A percentile compares a stretch with the other conserved stretches of the same genome.
These are phyloP conservation scores for Zygosaccharomyces bisporus DNA, from an alignment of 805 yeast genomes.

Conservation along the genomic window DNA sequence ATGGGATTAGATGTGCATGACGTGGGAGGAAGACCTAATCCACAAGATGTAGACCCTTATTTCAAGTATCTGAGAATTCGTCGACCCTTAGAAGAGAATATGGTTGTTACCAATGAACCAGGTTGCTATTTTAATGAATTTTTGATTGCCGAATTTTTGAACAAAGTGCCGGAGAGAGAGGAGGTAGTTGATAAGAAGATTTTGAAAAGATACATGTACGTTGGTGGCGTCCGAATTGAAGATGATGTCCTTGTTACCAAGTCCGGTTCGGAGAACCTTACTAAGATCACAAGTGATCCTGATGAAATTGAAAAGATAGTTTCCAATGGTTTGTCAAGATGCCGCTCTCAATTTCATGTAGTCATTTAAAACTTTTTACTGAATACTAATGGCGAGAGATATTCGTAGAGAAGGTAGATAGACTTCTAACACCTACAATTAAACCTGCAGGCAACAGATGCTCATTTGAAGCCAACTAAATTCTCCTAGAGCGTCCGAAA, in stretches of 20 bases:
- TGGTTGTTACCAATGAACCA: constrained; percentile 94
- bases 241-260: constrained; percentile 82
- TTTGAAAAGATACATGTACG: constrained; percentile 71
- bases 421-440: no score
- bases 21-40: constrained; percentile 85
- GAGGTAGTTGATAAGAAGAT: constrained; percentile 62
- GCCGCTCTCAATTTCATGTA: constrained; percentile 61
- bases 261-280: constrained; percentile 74
- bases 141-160: constrained; percentile 60
- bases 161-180: constrained; percentile 41
- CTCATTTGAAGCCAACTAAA: no score
- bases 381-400: no score
- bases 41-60: constrained; percentile 76
- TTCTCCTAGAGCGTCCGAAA: neutral
- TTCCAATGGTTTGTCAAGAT: constrained; percentile 59
- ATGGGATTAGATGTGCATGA: constrained; percentile 96
- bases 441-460: no score
- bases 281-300: constrained; percentile 82
- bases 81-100: constrained; percentile 62
- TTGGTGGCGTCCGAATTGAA: constrained; percentile 98
- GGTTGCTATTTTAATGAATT: constrained; percentile 89
- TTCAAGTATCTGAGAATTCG: constrained; percentile 77
- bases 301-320: constrained; percentile 76
- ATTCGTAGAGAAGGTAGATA: no score
- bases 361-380: constrained; percentile 31